Evolutionary conservation across 2,329 filamentous ascomycete genomes (phyloP).

Genomic region (Arthrobotrys megalospora): DNA sequence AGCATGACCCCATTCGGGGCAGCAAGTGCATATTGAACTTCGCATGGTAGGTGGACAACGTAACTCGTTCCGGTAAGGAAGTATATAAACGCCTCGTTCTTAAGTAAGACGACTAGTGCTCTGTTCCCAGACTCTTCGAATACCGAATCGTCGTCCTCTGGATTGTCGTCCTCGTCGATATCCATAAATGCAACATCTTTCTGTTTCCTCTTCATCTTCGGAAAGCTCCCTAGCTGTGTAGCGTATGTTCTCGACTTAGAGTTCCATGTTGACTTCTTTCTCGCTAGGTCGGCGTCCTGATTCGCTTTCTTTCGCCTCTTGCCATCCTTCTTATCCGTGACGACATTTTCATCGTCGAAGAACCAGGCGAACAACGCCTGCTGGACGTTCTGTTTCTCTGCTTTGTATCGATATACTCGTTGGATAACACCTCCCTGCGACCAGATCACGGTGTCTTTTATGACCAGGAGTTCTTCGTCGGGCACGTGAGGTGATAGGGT

Average conservation of each 20-base stretch:
- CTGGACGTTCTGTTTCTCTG: constrained; percentile 87
- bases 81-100: constrained; percentile 92
- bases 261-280: constrained; percentile 63
- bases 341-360: constrained; percentile 67
- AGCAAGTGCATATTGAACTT: constrained; percentile 88
- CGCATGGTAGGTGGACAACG: constrained; percentile 92
- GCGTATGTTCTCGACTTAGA: constrained; percentile 68
- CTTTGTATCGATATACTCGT: constrained; percentile 86
- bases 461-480: constrained; percentile 86
- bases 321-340: constrained; percentile 61
- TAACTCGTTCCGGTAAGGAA: constrained; percentile 90
- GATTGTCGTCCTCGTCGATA: constrained; percentile 63
- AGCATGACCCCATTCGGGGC: constrained; percentile 87
- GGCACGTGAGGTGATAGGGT: constrained; percentile 73
- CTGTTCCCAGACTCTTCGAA: constrained; percentile 66
- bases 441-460: constrained; percentile 85
- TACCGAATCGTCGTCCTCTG: constrained; percentile 66
- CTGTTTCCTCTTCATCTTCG: constrained; percentile 62
- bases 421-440: constrained; percentile 87
- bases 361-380: constrained; percentile 91
- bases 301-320: constrained; percentile 63
- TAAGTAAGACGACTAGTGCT: constrained; percentile 90
- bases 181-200: constrained; percentile 63
- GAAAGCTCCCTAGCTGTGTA: constrained; percentile 64
- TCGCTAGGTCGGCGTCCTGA: constrained; percentile 62